Percentiles rank a stretch among this genome's conserved stretches.
phyloP scores from a whole-genome alignment of 495 filamentous ascomycete species.

The Aspergillus taichungensis region DNA sequence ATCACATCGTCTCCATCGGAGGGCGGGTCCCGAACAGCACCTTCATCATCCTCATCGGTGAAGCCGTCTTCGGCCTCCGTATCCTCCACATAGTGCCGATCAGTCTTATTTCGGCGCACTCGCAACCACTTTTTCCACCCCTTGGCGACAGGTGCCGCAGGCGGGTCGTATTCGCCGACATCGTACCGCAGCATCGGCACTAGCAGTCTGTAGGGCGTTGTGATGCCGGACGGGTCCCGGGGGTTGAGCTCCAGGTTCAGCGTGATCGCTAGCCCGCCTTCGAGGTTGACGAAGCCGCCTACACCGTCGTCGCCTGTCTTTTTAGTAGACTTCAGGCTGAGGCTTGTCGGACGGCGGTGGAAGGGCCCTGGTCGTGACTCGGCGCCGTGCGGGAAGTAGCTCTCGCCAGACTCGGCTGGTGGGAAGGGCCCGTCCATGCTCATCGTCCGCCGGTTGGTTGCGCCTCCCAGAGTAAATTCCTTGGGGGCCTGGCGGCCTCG shows the following conservation, averaged over 20 bases:
- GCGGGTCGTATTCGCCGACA: slow-evolving; percentile 35
- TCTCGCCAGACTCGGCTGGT: slow-evolving; percentile 24
- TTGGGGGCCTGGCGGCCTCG: slow-evolving; percentile 36
- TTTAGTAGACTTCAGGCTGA: slow-evolving; percentile 49
- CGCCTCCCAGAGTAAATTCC: slow-evolving; percentile 26
- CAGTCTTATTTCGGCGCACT: slow-evolving; percentile 12
- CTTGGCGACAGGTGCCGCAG: slow-evolving; percentile 27
- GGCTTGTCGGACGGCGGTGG: slow-evolving; percentile 63
- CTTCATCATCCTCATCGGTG: slow-evolving; percentile 19
- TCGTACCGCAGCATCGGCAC: slow-evolving; percentile 64
- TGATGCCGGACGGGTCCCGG: slow-evolving; percentile 80
- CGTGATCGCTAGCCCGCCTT: slow-evolving; percentile 73
- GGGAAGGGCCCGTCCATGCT: slow-evolving; percentile 32
- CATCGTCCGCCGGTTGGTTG: slow-evolving; percentile 20
- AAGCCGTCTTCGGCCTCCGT: slow-evolving; percentile 11
- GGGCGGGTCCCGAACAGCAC: slow-evolving; percentile 13
- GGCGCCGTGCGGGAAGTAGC: slow-evolving; percentile 26
- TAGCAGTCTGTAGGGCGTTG: slow-evolving; percentile 75
- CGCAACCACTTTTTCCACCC: slow-evolving; percentile 38
- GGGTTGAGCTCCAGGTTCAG: slow-evolving; percentile 82
- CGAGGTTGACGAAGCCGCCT: slow-evolving; percentile 49
- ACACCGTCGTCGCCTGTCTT: slow-evolving; percentile 38
- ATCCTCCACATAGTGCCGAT: slow-evolving; percentile 11
- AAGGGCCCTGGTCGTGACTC: slow-evolving; percentile 43
- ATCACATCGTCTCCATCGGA: slow-evolving; percentile 10